Conservation (phyloP, 2,329 filamentous ascomycete species). For the Ascochyta clinopodiicola region DNA sequence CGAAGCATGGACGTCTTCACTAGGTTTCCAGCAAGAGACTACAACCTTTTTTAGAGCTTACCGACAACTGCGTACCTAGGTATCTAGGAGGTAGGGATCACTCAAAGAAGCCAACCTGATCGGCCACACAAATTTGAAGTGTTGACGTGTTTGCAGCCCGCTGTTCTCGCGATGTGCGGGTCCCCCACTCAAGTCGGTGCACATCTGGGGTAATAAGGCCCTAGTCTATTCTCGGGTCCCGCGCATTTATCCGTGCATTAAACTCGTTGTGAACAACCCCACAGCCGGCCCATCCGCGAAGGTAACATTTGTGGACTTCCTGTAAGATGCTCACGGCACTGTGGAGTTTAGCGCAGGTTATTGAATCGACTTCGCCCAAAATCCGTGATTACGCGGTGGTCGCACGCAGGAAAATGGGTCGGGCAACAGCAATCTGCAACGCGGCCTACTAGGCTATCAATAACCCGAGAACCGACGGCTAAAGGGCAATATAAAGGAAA, state of each 20-base stretch:
- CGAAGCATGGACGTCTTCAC: no score
- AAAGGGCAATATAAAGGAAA: constrained; percentile 17
- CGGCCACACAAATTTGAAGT: no score
- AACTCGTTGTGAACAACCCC: constrained; percentile 1
- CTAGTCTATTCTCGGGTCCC: constrained; percentile 6
- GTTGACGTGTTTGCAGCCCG: no score
- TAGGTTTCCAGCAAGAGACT: no score
- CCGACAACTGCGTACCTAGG: no score
- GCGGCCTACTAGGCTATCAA: constrained; percentile 2
- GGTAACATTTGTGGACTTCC: constrained; percentile 6
- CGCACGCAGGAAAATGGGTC: constrained; percentile 1
- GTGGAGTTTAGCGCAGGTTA: constrained; percentile 1
- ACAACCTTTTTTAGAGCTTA: no score
- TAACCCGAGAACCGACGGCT: constrained; percentile 16
- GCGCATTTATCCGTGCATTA: constrained; percentile 17
- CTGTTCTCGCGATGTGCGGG: no score
- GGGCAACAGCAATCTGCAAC: constrained; percentile 2
- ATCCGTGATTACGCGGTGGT: constrained; percentile 4
- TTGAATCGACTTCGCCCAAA: neutral
- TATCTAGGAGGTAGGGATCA: no score
- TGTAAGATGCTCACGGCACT: neutral
- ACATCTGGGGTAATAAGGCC: constrained; percentile 11
- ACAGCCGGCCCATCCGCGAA: constrained; percentile 4
- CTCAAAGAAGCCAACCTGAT: no score
- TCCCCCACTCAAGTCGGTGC: constrained; percentile 1